Evolutionary conservation across 2,329 filamentous ascomycete species (phyloP).

Genomic region (Penicillium concentricum): DNA sequence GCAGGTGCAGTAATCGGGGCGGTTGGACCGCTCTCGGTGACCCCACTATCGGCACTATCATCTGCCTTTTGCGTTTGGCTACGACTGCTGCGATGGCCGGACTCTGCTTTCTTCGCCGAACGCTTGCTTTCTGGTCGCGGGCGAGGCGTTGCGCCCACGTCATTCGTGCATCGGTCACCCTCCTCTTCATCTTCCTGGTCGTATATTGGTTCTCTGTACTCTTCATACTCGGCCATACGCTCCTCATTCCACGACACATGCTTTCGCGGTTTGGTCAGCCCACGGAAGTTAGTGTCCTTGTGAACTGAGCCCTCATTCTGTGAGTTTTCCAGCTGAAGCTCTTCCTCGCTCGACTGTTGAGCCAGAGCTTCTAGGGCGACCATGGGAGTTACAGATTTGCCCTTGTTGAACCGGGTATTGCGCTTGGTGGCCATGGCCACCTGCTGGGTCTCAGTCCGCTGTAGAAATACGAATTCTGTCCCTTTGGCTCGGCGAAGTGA

Average conservation of each 20-base stretch:
- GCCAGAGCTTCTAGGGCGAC: slow-evolving; percentile 28
- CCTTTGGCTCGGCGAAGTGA: slow-evolving; percentile 46
- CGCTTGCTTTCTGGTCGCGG: slow-evolving; percentile 18
- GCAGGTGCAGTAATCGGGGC: slow-evolving; percentile 23
- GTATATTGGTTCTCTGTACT: slow-evolving; percentile 17
- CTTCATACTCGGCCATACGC: slow-evolving; percentile 38
- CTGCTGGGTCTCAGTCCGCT: slow-evolving; percentile 43
- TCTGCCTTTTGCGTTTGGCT: slow-evolving; percentile 22
- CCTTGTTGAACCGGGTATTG: slow-evolving; percentile 46
- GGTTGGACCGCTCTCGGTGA: slow-evolving; percentile 13
- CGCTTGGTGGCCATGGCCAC: slow-evolving; percentile 42
- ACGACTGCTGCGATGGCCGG: slow-evolving; percentile 26
- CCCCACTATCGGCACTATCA: slow-evolving; percentile 9
- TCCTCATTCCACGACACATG: slow-evolving; percentile 41
- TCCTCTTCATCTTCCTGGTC: slow-evolving; percentile 16
- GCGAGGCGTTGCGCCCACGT: slow-evolving; percentile 19
- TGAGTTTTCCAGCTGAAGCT: slow-evolving; percentile 3
- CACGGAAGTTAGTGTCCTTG: slow-evolving; percentile 7
- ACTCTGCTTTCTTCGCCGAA: slow-evolving; percentile 24
- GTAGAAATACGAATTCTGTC: slow-evolving; percentile 46
- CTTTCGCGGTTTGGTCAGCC: slow-evolving; percentile 22
- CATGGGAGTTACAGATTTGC: slow-evolving; percentile 36
- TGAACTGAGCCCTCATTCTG: slow-evolving; percentile 1
- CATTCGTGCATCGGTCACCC: slow-evolving; percentile 16
- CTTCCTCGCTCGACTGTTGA: slow-evolving; percentile 13